A percentile compares a stretch with the other conserved stretches of the same genome.
phyloP scores from a whole-genome alignment of 2,329 filamentous ascomycete species.

The Didymella pomorum region DNA sequence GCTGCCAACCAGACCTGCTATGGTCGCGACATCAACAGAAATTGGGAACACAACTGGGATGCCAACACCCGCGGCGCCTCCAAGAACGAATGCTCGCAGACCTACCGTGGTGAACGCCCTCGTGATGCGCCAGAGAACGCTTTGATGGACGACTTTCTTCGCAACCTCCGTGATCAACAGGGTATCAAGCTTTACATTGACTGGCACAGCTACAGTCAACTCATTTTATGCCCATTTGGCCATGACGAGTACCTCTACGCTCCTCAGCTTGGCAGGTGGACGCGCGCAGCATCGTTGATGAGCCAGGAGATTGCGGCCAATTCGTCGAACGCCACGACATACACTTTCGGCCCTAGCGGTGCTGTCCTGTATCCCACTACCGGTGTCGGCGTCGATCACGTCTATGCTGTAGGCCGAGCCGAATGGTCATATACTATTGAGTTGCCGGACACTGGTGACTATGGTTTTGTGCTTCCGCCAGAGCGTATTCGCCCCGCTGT shows the following conservation, averaged over 20 bases:
- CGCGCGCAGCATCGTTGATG: conserved; percentile 57
- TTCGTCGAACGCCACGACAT: conserved; percentile 42
- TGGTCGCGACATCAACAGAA: conserved; percentile 47
- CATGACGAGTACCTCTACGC: conserved; percentile 62
- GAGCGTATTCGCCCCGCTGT: conserved; percentile 56
- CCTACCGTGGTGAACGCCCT: conserved; percentile 42
- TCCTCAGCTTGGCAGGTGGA: conserved; percentile 59
- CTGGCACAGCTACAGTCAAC: conserved; percentile 69
- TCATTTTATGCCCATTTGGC: conserved; percentile 66
- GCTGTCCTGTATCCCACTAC: conserved; percentile 65
- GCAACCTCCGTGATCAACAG: conserved; percentile 52
- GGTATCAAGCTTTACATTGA: conserved; percentile 69
- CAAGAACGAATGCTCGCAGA: conserved; percentile 39
- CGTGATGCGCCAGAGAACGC: conserved; percentile 42
- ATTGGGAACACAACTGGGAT: conserved; percentile 46
- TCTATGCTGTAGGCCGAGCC: conserved; percentile 51
- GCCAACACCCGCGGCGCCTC: conserved; percentile 41
- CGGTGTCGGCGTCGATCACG: conserved; percentile 55
- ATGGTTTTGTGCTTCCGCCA: conserved; percentile 59
- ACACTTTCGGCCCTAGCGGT: conserved; percentile 60
- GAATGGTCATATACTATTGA: conserved; percentile 58
- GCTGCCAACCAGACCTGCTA: conserved; percentile 41
- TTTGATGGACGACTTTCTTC: conserved; percentile 57
- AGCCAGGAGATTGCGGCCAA: conserved; percentile 61
- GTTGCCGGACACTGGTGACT: conserved; percentile 56